Base-by-base conservation (phyloP, 352 stramenopile genomes). In the Globisporangium viniferum region DNA sequence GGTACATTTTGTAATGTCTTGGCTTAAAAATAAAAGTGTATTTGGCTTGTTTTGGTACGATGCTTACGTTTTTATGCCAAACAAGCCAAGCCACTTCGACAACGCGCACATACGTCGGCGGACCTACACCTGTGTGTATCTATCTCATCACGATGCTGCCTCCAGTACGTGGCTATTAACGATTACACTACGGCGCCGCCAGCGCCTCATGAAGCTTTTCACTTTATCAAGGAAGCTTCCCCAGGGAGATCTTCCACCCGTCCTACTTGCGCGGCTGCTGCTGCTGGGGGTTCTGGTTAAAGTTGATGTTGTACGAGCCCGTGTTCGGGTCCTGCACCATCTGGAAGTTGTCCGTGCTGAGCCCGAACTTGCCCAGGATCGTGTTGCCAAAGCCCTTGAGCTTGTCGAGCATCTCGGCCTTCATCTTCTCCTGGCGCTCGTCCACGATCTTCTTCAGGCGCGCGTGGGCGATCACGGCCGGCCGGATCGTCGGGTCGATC, bases 281-380 rank as follows among this genome's bases (percentile, higher is more conserved):
- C 54, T 59, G 53, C 54, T 59, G 54, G 36, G 74, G 59, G 64
- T 90, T 92, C 72, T 94, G 86, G 64, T 84, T 73, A 68, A 97
- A 98, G 74, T 98, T 98, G 75, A 99, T 98, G 66, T 86, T 99
- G 85, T 99, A 99, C 36, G 93, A 98, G 46, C 97, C 98, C 8
- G 93, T 98, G 8, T 89, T 84, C 29, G 97, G 97, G 83, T 99
- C 97, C 85, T 99, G 91, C 10, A 98, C 91, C 70, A 99, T 95
- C 77, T 99, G 91, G 75, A 99, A 99, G 79, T 99, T 99, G 84
- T 99, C 97, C 27, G 99, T 92, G 77, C 94, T 99, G 70, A 99
- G 84, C 39, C 98, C 98, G 80, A 99, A 99, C 73, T 99, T 99
- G 66, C 97, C 95, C 22, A 99, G 80, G 57, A 99, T 90, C 60